phyloP scores from a whole-genome alignment of 257 asterid species.

The Perilla frutescens region DNA sequence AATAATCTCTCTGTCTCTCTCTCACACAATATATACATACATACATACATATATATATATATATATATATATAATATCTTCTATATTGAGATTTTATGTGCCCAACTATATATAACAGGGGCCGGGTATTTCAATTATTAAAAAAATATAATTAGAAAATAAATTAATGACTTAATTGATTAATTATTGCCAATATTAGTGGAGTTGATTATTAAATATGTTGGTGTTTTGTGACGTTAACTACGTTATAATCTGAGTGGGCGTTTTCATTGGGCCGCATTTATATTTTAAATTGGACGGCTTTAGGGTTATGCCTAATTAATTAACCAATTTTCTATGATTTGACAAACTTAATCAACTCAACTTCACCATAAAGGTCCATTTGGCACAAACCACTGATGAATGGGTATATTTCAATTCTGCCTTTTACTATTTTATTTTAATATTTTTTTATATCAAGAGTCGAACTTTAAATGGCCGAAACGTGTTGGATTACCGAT shows the following conservation, averaged over 20 bases:
- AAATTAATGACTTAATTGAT: too few species aligned
- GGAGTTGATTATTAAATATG: background rate
- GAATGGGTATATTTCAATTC: conserved; percentile 21
- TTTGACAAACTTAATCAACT: conserved; percentile 22
- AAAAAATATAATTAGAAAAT: too few species aligned
- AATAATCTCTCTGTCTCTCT: too few species aligned
- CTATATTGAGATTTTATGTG: too few species aligned
- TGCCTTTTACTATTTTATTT: background rate
- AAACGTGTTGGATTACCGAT: conserved; percentile 4
- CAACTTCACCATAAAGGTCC: conserved; percentile 34
- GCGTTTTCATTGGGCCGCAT: conserved; percentile 38
- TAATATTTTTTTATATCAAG: too few species aligned
- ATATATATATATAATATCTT: too few species aligned
- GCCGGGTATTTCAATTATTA: too few species aligned
- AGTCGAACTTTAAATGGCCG: background rate
- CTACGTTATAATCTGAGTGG: conserved; percentile 4
- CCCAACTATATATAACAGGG: too few species aligned
- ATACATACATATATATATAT: too few species aligned
- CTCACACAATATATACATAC: too few species aligned
- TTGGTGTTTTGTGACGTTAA: conserved; percentile 17
- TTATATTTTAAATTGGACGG: conserved; percentile 30
- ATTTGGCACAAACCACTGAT: conserved; percentile 30
- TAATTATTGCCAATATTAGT: too few species aligned
- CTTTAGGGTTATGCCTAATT: background rate
- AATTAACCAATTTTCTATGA: background rate